These are phyloP conservation scores for Penicillium sp. DNA, from an alignment of 2,329 filamentous ascomycete genomes.

Conservation along the genomic window DNA sequence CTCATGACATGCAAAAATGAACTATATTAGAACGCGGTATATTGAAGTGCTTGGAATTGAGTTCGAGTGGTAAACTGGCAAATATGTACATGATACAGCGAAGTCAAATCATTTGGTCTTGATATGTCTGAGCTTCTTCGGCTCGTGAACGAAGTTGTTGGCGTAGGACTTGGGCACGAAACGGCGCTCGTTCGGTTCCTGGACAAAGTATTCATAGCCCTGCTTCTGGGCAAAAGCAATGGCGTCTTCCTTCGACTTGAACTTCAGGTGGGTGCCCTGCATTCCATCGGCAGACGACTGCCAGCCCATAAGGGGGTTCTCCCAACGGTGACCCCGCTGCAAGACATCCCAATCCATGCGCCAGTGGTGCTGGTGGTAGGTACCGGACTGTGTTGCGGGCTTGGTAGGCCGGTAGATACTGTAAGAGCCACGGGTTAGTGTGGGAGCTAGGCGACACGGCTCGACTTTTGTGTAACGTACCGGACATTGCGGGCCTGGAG, in stretches of 20 bases:
- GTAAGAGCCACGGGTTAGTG: slow-evolving; percentile 13
- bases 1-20: neutral
- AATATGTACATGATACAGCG: slow-evolving; percentile 34
- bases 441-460: neutral
- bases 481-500: slow-evolving; percentile 88
- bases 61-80: slow-evolving; percentile 19
- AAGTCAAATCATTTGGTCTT: slow-evolving; percentile 59
- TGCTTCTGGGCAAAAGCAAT: slow-evolving; percentile 96
- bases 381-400: slow-evolving; percentile 90
- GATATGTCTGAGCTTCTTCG: slow-evolving; percentile 79
- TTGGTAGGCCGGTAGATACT: slow-evolving; percentile 91
- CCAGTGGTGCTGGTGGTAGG: slow-evolving; percentile 77
- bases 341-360: slow-evolving; percentile 98
- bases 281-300: slow-evolving; percentile 89
- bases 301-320: slow-evolving; percentile 98
- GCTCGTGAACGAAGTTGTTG: slow-evolving; percentile 83
- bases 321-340: slow-evolving; percentile 88
- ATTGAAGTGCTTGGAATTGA: slow-evolving; percentile 7
- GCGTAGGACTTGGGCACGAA: slow-evolving; percentile 89
- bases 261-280: slow-evolving; percentile 85
- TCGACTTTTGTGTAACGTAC: slow-evolving; percentile 45
- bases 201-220: slow-evolving; percentile 97
- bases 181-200: slow-evolving; percentile 84
- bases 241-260: slow-evolving; percentile 88
- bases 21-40: neutral